A percentile compares a stretch with the other conserved stretches of the same genome.
Evolutionary conservation across 1,139 yeast genomes (phyloP).

Genomic region (Yamadazyma atlantica): DNA sequence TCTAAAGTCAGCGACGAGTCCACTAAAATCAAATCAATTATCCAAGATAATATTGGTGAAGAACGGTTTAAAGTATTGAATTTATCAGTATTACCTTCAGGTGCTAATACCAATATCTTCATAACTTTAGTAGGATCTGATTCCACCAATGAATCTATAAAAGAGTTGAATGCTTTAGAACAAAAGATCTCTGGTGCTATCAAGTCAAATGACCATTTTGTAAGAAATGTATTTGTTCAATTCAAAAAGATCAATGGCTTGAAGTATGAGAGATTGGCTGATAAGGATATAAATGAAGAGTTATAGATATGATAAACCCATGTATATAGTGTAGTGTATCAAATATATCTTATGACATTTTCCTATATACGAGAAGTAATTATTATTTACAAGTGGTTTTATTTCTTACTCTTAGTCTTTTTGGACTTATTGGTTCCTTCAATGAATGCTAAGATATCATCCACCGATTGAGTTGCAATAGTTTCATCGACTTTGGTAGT

Average conservation of each 20-base stretch:
- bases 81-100: slow-evolving; percentile 62
- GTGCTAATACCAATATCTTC: slow-evolving; percentile 59
- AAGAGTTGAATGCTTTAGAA: slow-evolving; percentile 31
- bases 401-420: background rate
- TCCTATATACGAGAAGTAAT: background rate
- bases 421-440: slow-evolving; percentile 41
- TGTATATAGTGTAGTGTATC: slow-evolving; percentile 3
- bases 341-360: slow-evolving; percentile 2
- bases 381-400: slow-evolving; percentile 8
- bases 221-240: slow-evolving; percentile 30
- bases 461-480: slow-evolving; percentile 61
- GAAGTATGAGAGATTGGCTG: slow-evolving; percentile 8
- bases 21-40: slow-evolving; percentile 23
- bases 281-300: slow-evolving; percentile 8
- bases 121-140: slow-evolving; percentile 19
- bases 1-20: slow-evolving; percentile 29
- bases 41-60: slow-evolving; percentile 21
- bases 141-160: slow-evolving; percentile 14
- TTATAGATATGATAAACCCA: background rate
- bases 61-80: slow-evolving; percentile 38
- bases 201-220: slow-evolving; percentile 32
- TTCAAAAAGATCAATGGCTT: slow-evolving; percentile 12
- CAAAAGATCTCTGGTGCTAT: slow-evolving; percentile 23
- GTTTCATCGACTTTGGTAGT: slow-evolving; percentile 42
- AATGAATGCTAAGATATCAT: slow-evolving; percentile 65